phyloP scores from a whole-genome alignment of 2,329 filamentous ascomycete species.

The Xylariales sp. region DNA sequence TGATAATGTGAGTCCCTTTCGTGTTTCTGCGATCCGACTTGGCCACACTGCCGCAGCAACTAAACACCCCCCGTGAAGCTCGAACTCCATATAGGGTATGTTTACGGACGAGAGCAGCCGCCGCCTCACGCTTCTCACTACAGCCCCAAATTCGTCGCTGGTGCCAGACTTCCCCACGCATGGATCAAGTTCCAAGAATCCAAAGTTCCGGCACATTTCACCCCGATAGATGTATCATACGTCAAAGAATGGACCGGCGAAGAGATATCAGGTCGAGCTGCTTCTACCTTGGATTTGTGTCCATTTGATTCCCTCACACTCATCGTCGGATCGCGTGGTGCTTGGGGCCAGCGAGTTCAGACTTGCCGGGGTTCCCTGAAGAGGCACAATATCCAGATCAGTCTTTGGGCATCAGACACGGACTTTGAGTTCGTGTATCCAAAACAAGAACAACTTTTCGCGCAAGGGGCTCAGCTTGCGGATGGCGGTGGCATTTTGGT shows the following conservation, averaged over 20 bases:
- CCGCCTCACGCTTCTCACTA: constrained; percentile 33
- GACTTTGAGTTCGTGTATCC: constrained; percentile 21
- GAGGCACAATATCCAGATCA: constrained; percentile 1
- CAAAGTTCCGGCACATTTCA: constrained; percentile 5
- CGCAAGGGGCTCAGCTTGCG: constrained; percentile 16
- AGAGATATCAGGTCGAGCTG: constrained; percentile 22
- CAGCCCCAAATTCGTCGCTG: constrained; percentile 29
- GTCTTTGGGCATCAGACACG: constrained; percentile 9
- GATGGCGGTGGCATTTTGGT: constrained; percentile 24
- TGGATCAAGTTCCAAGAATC: constrained; percentile 26
- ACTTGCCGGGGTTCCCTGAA: not conserved
- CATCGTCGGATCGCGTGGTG: constrained; percentile 13
- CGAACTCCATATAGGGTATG: constrained; percentile 38
- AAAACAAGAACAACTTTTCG: constrained; percentile 15
- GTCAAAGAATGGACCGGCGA: constrained; percentile 24
- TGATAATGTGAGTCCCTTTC: constrained; percentile 28
- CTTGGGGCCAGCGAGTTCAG: not conserved
- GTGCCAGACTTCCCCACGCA: constrained; percentile 35
- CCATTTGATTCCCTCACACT: constrained; percentile 26
- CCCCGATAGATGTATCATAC: constrained; percentile 29
- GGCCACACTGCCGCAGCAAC: no score
- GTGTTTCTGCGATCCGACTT: no score
- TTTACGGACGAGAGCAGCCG: constrained; percentile 30
- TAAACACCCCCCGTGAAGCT: no score
- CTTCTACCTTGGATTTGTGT: constrained; percentile 32